Evolutionary conservation across 1,284 basidiomycete genomes (phyloP).

Genomic region (Cutaneotrichosporon cutaneum): DNA sequence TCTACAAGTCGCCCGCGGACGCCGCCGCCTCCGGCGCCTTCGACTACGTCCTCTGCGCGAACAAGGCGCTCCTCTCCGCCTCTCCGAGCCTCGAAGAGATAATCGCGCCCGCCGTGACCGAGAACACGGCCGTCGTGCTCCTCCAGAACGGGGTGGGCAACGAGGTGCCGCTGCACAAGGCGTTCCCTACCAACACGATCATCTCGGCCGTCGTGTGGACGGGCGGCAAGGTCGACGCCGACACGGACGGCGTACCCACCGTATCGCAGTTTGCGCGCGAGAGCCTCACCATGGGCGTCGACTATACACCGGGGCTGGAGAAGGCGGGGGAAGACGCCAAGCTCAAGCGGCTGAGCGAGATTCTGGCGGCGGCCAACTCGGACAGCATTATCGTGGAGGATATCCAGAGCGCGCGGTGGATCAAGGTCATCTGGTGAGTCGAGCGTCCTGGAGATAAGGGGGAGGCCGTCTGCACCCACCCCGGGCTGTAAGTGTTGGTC

Average conservation of each 20-base stretch:
- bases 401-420: slow-evolving; percentile 57
- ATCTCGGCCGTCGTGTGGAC: slow-evolving; percentile 57
- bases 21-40: slow-evolving; percentile 45
- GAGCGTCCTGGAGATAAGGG: too few relatives aligned
- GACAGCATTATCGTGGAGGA: slow-evolving; percentile 50
- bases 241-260: slow-evolving; percentile 28
- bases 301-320: slow-evolving; percentile 33
- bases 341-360: slow-evolving; percentile 43
- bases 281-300: slow-evolving; percentile 52
- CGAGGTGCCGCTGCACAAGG: slow-evolving; percentile 53
- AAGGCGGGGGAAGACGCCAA: slow-evolving; percentile 36
- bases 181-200: slow-evolving; percentile 53
- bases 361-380: slow-evolving; percentile 48
- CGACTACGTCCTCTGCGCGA: slow-evolving; percentile 51
- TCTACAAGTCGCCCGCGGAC: slow-evolving; percentile 45
- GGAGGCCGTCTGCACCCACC: too few relatives aligned
- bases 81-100: slow-evolving; percentile 47
- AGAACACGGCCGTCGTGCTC: slow-evolving; percentile 53
- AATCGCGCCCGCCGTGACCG: slow-evolving; percentile 41
- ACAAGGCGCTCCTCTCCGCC: slow-evolving; percentile 52
- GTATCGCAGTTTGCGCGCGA: slow-evolving; percentile 51
- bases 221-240: slow-evolving; percentile 44
- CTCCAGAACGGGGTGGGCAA: slow-evolving; percentile 58
- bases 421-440: slow-evolving; percentile 54
- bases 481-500: too few relatives aligned